These are phyloP conservation scores for Lactuca sativa DNA, from an alignment of 129 eudicot species.

Conservation along the genomic window DNA sequence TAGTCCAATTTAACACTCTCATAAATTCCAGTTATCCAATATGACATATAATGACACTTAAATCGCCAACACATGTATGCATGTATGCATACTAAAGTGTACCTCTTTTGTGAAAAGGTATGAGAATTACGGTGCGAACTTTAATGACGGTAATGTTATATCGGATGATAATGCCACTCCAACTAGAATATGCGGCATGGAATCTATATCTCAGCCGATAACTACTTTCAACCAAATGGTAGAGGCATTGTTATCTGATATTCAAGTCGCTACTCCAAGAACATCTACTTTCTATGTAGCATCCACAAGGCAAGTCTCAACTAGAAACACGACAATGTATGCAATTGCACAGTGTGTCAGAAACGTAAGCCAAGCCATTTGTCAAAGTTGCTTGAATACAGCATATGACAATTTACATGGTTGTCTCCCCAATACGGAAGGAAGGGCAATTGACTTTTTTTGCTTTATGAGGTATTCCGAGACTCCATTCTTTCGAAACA, in stretches of 20 bases:
- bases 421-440: conserved; percentile 52
- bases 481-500: conserved; percentile 29
- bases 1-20: too few relatives aligned
- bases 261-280: conserved; percentile 47
- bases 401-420: conserved; percentile 42
- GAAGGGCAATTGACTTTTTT: conserved; percentile 44
- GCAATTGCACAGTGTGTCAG: conserved; percentile 49
- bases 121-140: conserved; percentile 35
- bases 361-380: conserved; percentile 37
- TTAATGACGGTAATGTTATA: not conserved
- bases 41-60: not conserved
- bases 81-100: not conserved
- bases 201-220: conserved; percentile 25
- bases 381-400: conserved; percentile 45
- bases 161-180: conserved; percentile 36
- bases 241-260: conserved; percentile 34
- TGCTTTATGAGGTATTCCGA: conserved; percentile 59
- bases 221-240: conserved; percentile 32
- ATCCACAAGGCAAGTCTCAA: conserved; percentile 29
- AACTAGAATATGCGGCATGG: conserved; percentile 31
- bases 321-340: conserved; percentile 32
- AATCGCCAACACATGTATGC: not conserved
- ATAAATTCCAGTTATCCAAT: too few relatives aligned
- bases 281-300: conserved; percentile 53
- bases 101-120: conserved; percentile 32